Evolutionary conservation across 352 stramenopile genomes (phyloP).

Genomic region (Phytophthora macrochlamydospora): DNA sequence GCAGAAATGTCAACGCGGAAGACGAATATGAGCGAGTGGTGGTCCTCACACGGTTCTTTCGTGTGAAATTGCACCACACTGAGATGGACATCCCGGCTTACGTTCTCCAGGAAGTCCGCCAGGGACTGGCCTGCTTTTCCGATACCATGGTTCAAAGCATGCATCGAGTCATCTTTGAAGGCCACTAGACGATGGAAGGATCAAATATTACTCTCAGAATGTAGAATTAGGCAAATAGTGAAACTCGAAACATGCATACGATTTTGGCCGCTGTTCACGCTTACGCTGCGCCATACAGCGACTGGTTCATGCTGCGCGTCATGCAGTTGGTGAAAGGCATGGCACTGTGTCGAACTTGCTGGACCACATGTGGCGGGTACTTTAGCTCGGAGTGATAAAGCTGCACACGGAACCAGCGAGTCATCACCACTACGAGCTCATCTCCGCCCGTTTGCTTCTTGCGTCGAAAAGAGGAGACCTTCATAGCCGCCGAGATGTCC

Average conservation of each 20-base stretch:
- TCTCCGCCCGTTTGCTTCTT: constrained; percentile 15
- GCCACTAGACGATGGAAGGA: constrained; percentile 5
- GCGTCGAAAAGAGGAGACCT: constrained; percentile 25
- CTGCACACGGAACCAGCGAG: constrained; percentile 25
- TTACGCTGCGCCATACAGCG: constrained; percentile 20
- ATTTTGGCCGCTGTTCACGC: constrained; percentile 7
- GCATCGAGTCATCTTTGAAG: constrained; percentile 42
- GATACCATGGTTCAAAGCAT: constrained; percentile 49
- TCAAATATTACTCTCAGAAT: not conserved
- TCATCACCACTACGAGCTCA: constrained; percentile 35
- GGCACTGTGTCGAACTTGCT: constrained; percentile 20
- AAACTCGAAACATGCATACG: constrained; percentile 12
- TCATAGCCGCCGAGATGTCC: constrained; percentile 30
- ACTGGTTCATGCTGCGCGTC: constrained; percentile 37
- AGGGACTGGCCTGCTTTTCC: constrained; percentile 37
- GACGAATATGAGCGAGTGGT: constrained; percentile 39
- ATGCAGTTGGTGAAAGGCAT: constrained; percentile 28
- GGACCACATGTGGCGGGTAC: constrained; percentile 17
- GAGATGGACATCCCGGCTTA: constrained; percentile 38
- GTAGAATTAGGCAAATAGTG: constrained; percentile 25
- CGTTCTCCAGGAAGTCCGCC: constrained; percentile 39
- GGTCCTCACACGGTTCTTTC: constrained; percentile 39
- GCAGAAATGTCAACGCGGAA: constrained; percentile 17
- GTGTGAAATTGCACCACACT: constrained; percentile 39
- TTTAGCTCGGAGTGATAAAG: constrained; percentile 23